These are phyloP conservation scores for Fusarium tricinctum DNA, from an alignment of 2,329 filamentous ascomycete genomes.

Conservation along the genomic window DNA sequence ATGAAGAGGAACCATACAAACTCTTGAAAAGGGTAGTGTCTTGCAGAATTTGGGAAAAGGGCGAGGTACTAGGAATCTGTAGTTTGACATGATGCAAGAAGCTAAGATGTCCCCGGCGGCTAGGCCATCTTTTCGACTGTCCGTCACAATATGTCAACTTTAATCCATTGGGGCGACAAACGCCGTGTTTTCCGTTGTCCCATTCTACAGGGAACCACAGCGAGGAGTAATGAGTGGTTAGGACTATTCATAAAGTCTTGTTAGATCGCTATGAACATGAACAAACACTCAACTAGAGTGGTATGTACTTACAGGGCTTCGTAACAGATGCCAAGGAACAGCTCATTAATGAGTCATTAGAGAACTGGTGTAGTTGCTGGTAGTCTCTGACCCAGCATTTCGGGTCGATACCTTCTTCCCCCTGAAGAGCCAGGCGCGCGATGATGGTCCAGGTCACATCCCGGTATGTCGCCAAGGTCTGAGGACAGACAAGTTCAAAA, in stretches of 20 bases:
- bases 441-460: conserved; percentile 59
- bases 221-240: conserved; percentile 48
- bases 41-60: conserved; percentile 38
- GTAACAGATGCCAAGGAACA: conserved; percentile 51
- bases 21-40: conserved; percentile 31
- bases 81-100: conserved; percentile 45
- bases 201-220: conserved; percentile 50
- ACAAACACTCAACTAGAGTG: background rate
- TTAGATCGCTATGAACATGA: background rate
- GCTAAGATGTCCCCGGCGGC: conserved; percentile 31
- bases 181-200: conserved; percentile 45
- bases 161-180: conserved; percentile 46
- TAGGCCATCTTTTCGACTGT: conserved; percentile 36
- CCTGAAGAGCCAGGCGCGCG: conserved; percentile 48
- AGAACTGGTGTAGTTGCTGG: conserved; percentile 39
- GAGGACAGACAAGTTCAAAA: conserved; percentile 59
- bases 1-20: conserved; percentile 64
- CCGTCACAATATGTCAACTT: conserved; percentile 40
- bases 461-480: conserved; percentile 56
- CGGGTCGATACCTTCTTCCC: conserved; percentile 36
- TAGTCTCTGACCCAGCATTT: conserved; percentile 47
- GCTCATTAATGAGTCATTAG: conserved; percentile 25
- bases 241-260: conserved; percentile 33
- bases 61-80: conserved; percentile 35
- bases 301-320: conserved; percentile 49